phyloP scores from a whole-genome alignment of 805 yeast genomes.

The Wickerhamiella brachini region DNA sequence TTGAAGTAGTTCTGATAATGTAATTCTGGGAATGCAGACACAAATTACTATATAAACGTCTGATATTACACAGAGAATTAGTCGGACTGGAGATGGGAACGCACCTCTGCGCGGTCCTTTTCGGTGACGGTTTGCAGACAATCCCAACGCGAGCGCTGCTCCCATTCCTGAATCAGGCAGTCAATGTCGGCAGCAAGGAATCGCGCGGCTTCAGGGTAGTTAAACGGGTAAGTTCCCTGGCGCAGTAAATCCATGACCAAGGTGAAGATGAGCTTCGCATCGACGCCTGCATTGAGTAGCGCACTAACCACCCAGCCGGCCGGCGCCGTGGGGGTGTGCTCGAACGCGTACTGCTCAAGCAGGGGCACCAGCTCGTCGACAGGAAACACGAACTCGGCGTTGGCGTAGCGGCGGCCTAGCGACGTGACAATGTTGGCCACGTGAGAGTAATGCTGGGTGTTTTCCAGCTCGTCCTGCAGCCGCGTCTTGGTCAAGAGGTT shows the following conservation, averaged over 20 bases:
- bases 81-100: no score
- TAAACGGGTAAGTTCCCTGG: slow-evolving; percentile 22
- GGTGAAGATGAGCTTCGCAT: slow-evolving; percentile 17
- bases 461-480: slow-evolving; percentile 18
- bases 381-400: slow-evolving; percentile 71
- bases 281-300: slow-evolving; percentile 24
- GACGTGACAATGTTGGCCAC: slow-evolving; percentile 27
- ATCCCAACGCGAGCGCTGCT: neutral
- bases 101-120: neutral
- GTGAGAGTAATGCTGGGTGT: slow-evolving; percentile 25
- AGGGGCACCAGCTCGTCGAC: slow-evolving; percentile 54
- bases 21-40: no score
- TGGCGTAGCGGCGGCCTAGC: slow-evolving; percentile 51
- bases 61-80: no score
- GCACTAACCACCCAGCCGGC: slow-evolving; percentile 29
- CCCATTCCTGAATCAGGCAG: slow-evolving; percentile 13
- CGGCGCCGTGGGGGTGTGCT: slow-evolving; percentile 28
- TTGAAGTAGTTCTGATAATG: no score
- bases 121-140: neutral
- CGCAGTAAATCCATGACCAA: slow-evolving; percentile 21
- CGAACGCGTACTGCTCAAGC: slow-evolving; percentile 42
- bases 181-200: slow-evolving; percentile 19
- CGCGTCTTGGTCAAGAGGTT: slow-evolving; percentile 44
- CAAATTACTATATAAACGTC: no score
- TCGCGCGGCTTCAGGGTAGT: slow-evolving; percentile 14